A percentile compares a stretch with the other conserved stretches of the same genome.
Conservation (phyloP, 805 yeast genomes). For the Cyberlindnera mrakii region DNA sequence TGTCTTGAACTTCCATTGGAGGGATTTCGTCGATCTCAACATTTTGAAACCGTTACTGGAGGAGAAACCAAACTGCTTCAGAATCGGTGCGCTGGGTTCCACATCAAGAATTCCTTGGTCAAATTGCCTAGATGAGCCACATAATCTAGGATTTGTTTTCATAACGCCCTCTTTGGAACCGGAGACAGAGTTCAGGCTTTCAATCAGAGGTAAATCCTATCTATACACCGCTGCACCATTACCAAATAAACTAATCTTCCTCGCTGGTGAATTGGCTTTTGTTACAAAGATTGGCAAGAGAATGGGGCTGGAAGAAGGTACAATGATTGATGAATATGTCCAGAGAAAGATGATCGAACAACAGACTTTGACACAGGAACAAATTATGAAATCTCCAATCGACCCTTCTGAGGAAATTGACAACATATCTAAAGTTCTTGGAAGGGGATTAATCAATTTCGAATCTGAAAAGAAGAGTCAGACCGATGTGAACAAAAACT, state of each 20-base stretch:
- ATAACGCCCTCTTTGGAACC: slow-evolving; percentile 24
- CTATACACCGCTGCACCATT: slow-evolving; percentile 37
- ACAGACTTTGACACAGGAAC: slow-evolving; percentile 20
- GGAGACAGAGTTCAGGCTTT: slow-evolving; percentile 32
- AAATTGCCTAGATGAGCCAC: slow-evolving; percentile 32
- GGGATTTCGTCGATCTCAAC: slow-evolving; percentile 47
- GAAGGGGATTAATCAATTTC: slow-evolving; percentile 25
- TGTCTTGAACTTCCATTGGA: slow-evolving; percentile 44
- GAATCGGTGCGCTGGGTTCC: slow-evolving; percentile 39
- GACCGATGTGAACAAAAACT: slow-evolving; percentile 14
- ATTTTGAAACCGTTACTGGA: slow-evolving; percentile 31
- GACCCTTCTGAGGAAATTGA: slow-evolving; percentile 20
- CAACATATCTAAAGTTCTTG: slow-evolving; percentile 24
- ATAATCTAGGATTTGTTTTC: slow-evolving; percentile 24
- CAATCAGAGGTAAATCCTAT: slow-evolving; percentile 36
- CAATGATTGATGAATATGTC: slow-evolving; percentile 30
- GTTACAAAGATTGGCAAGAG: slow-evolving; percentile 30
- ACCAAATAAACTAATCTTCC: slow-evolving; percentile 37
- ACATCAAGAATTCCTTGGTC: slow-evolving; percentile 35
- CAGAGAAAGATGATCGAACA: slow-evolving; percentile 22
- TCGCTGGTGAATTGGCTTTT: slow-evolving; percentile 36
- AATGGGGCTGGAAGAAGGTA: slow-evolving; percentile 25
- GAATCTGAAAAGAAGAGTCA: slow-evolving; percentile 16
- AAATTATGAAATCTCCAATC: slow-evolving; percentile 28
- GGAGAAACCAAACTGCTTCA: slow-evolving; percentile 37